phyloP scores from a whole-genome alignment of 345 rosid genomes.

The Balakata baccata region DNA sequence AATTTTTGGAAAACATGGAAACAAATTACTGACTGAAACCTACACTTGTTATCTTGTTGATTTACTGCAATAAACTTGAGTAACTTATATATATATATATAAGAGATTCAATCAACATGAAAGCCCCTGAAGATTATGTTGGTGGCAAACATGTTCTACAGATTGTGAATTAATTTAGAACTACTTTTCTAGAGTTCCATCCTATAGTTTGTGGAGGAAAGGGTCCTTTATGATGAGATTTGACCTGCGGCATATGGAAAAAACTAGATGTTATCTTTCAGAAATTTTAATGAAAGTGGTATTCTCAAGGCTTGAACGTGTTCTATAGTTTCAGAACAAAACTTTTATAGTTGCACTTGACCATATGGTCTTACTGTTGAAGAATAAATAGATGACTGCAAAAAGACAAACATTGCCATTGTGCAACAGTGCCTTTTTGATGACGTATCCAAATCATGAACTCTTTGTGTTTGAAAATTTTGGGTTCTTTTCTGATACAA shows the following conservation, averaged over 20 bases:
- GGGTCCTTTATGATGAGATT: background rate
- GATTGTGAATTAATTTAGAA: no score
- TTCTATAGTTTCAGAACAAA: background rate
- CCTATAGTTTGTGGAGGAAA: background rate
- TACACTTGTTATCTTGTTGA: background rate
- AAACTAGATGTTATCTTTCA: background rate
- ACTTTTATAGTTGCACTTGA: background rate
- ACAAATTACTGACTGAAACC: background rate
- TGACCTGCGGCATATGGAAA: background rate
- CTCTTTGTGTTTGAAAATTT: background rate
- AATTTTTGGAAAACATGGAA: background rate
- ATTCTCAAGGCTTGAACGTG: background rate
- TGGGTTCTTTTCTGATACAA: background rate
- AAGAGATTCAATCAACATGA: no score
- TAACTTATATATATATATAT: no score
- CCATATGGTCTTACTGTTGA: background rate
- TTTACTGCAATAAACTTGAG: no score
- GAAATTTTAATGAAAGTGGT: background rate
- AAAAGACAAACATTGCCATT: background rate
- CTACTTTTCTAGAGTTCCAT: no score
- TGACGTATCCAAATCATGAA: background rate
- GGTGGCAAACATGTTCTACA: no score
- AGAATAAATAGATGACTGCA: background rate
- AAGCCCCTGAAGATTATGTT: no score
- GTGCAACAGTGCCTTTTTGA: background rate